Evolutionary conservation across 148 eudicot genomes (phyloP).

Genomic region (Amaranthus hypochondriacus): DNA sequence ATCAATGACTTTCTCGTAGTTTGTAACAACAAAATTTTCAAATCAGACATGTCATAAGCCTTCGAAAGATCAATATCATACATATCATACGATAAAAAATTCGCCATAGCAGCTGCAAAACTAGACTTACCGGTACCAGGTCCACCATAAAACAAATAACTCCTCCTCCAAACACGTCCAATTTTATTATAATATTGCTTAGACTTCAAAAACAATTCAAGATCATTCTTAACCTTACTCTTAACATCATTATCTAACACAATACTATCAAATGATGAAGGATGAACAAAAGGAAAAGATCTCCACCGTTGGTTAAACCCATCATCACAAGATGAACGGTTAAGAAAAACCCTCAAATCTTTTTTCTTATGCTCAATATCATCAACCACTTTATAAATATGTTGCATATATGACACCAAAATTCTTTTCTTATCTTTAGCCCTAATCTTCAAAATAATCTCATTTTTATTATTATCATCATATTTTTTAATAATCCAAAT

Average conservation of each 20-base stretch:
- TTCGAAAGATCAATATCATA: constrained; percentile 52
- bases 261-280: constrained; percentile 54
- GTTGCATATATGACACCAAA: constrained; percentile 50
- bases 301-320: constrained; percentile 40
- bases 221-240: constrained; percentile 50
- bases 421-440: constrained; percentile 50
- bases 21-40: constrained; percentile 49
- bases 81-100: constrained; percentile 46
- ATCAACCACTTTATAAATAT: constrained; percentile 49
- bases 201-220: constrained; percentile 56
- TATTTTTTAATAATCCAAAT: constrained; percentile 40
- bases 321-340: constrained; percentile 23
- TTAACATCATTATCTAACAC: constrained; percentile 50
- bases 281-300: constrained; percentile 52
- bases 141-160: constrained; percentile 54
- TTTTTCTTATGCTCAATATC: constrained; percentile 50
- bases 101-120: constrained; percentile 61
- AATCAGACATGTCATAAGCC: constrained; percentile 41
- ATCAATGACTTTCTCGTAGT: constrained; percentile 49
- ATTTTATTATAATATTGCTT: constrained; percentile 53
- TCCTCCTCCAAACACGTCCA: constrained; percentile 68
- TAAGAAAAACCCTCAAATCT: constrained; percentile 38
- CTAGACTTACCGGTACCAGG: constrained; percentile 72
- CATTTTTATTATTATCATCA: constrained; percentile 12
- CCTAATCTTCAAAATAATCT: constrained; percentile 44